Evolutionary conservation across 352 stramenopile species (phyloP), one percentile per base, ranked within the genome.

Genomic region (Phytophthora vignae): DNA sequence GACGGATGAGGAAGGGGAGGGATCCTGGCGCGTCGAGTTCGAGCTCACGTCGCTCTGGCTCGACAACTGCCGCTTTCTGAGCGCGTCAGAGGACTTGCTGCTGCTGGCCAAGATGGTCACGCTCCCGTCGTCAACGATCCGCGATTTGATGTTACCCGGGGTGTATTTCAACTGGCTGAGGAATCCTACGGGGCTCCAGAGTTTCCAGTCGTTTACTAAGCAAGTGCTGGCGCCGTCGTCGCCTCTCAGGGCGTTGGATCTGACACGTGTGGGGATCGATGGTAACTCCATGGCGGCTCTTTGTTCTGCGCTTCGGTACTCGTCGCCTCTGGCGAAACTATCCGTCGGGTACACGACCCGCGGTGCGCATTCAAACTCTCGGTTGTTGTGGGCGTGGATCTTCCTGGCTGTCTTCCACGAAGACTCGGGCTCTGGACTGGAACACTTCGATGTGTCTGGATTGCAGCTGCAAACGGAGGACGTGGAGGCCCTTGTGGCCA

Each of bases 401-500:
- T 81, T 74, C 17, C 63, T 82, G 31, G 78, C 68, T 19, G 65
- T 82, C 0, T 85, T 88, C 62, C 81, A 88, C 38, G 67, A 61
- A 0, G 78, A 85, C 56, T 81, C 78, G 5, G 40, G 59, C 4
- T 74, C 59, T 1, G 60, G 56, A 15, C 60, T 88, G 11, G 36
- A 67, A 17, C 65, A 78, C 33, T 60, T 81, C 25, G 65, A 76
- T 38, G 59, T 81, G 21, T 71, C 76, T 15, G 67, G 63, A 4
- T 63, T 84, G n/a, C 61, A 73, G 17, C 46, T 87, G 0, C 53
- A 57, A n/a, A 19, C 0, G 0, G 2, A 59, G 3, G 55, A 71
- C 14, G 5, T 72, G 17, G 29, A 60, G 25, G 29, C 62, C 2
- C 59, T 77, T 3, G 42, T 55, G 12, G 38, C 15, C 1, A 67